phyloP scores from a whole-genome alignment of 495 filamentous ascomycete genomes.

The Penicillium dipodomyicola region DNA sequence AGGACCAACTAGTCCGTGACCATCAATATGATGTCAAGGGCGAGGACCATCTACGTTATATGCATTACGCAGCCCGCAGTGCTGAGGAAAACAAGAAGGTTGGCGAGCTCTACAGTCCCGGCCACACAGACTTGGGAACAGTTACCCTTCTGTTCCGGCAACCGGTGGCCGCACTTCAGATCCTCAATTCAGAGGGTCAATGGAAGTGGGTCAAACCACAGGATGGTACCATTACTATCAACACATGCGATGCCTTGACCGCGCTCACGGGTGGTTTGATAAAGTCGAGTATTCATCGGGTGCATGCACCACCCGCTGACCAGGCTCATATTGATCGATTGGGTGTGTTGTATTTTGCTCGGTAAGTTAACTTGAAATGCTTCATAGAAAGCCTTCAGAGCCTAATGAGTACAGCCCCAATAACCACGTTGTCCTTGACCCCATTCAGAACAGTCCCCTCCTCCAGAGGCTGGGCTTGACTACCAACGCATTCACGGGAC shows the following conservation, averaged over 20 bases:
- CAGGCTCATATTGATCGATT: conserved; percentile 52
- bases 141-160: conserved; percentile 47
- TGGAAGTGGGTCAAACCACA: conserved; percentile 47
- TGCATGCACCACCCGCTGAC: conserved; percentile 48
- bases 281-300: conserved; percentile 53
- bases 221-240: conserved; percentile 52
- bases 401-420: conserved; percentile 27
- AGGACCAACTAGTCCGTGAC: conserved; percentile 47
- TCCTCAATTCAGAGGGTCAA: conserved; percentile 33
- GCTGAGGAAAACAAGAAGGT: conserved; percentile 42
- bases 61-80: conserved; percentile 48
- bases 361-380: conserved; percentile 13
- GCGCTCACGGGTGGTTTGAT: conserved; percentile 48
- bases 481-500: conserved; percentile 32
- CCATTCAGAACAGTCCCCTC: conserved; percentile 43
- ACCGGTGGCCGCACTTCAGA: conserved; percentile 51
- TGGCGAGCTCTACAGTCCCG: conserved; percentile 32
- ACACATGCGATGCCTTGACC: conserved; percentile 50
- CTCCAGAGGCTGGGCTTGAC: conserved; percentile 42
- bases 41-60: conserved; percentile 53
- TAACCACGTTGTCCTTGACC: conserved; percentile 41
- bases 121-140: conserved; percentile 42
- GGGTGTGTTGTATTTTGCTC: conserved; percentile 48
- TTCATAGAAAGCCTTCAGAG: background rate
- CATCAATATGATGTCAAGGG: conserved; percentile 48